These are phyloP conservation scores for Lobulomyces angularis DNA, from an alignment of 192 early-diverging fungal genomes.

Conservation along the genomic window DNA sequence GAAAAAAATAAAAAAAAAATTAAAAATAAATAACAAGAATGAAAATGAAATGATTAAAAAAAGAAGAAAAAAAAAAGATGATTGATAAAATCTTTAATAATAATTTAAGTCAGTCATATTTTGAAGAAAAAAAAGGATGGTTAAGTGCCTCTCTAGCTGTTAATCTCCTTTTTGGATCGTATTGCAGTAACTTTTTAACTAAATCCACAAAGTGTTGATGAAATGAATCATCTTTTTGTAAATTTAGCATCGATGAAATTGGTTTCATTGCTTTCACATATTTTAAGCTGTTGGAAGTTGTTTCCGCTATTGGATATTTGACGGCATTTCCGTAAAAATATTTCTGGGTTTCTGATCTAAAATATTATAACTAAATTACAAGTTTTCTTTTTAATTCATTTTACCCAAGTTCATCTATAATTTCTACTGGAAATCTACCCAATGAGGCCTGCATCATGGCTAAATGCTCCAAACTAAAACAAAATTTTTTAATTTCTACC, in stretches of 20 bases:
- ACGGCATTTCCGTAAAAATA: no score
- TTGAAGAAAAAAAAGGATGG: slow-evolving; percentile 76
- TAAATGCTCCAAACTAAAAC: slow-evolving; percentile 68
- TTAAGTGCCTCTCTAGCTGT: slow-evolving; percentile 69
- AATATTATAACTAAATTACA: slow-evolving; percentile 23
- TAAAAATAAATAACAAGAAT: no score
- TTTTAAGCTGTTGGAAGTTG: slow-evolving; percentile 19
- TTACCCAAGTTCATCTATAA: slow-evolving; percentile 37
- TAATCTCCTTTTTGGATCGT: slow-evolving; percentile 68
- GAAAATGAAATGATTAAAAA: no score
- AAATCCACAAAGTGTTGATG: slow-evolving; percentile 49
- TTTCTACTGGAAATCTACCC: slow-evolving; percentile 57
- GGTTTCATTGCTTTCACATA: slow-evolving; percentile 24
- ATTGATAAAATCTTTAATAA: no score
- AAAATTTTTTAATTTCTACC: slow-evolving; percentile 1
- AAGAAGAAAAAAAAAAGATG: no score
- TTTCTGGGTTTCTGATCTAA: no score
- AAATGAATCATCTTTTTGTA: background rate
- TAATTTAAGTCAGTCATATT: no score
- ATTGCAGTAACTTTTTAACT: slow-evolving; percentile 58
- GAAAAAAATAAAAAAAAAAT: no score
- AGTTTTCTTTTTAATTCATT: no score
- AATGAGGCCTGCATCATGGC: slow-evolving; percentile 91
- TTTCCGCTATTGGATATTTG: slow-evolving; percentile 26
- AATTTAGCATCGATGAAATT: slow-evolving; percentile 9